Base-by-base conservation (phyloP, 495 filamentous ascomycete genomes). In the Neurospora tetraspora region DNA sequence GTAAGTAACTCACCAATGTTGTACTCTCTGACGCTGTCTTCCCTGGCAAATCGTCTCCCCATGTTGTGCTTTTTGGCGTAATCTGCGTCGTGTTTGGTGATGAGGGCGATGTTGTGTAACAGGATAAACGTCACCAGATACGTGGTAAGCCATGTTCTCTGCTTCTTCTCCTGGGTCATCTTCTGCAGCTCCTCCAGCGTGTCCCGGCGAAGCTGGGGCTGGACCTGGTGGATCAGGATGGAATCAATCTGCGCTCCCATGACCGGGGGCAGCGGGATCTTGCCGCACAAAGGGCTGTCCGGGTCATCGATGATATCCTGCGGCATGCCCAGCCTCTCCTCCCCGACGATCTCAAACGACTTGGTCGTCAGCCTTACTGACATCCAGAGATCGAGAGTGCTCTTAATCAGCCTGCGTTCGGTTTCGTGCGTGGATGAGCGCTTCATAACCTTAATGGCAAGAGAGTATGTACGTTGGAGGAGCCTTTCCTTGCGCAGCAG, bases 191-290 rank as follows among this genome's bases (percentile, higher is more conserved):
- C 83, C 61, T 88, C 85, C n/a, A 89, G 79, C 61, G 88, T 81
- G 73, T 82, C 83, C 40, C 85, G 85, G 8, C 86, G 85, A 61
- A 88, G 81, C 37, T 83, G 85, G n/a, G 85, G 80, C 68, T 87
- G 86, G 43, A 89, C 83, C 70, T 86, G 83, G 72, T 88, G 85
- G 59, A 89, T 88, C 39, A 88, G 79, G 39, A 89, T 81, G 72
- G 85, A 81, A 70, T 89, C 87, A 31, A 89, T 83, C 73, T 89
- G 88, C 37, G 86, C 87, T 39, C 86, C 86, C 85, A 89, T 86
- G 39, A 89, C 86, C 4, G 88, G 88, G 11, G 88, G 87, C 11
- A 89, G 78, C 27, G 87, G 88, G 7, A 88, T 85, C 70, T 85
- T 86, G 43, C 83, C 83, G 36, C 80, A 78, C 61, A 86, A 82